Evolutionary conservation across 495 filamentous ascomycete genomes (phyloP), one percentile per base, ranked within the genome.

Genomic region (Penicillium egyptiacum): DNA sequence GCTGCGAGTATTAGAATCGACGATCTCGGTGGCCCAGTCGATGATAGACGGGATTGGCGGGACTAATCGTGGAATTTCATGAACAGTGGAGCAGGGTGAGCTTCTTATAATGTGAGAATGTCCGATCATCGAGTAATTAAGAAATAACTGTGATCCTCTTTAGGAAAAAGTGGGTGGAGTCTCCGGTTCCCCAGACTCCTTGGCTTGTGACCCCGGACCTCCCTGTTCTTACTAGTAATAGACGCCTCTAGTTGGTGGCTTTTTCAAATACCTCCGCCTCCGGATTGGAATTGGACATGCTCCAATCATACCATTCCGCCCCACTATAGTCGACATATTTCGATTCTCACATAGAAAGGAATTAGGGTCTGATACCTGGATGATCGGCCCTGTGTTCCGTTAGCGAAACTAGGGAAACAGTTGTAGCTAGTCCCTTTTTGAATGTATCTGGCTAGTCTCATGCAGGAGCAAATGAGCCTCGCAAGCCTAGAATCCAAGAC

Each of bases 201-300:
- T 60, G 7, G 45, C 63, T 55, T 61, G 62, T 59, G 57, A 63
- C 63, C 53, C 54, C 33, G 22, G 55, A 50, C 22, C 57, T 57
- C 49, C 33, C 14, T 52, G 53, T 31, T 39, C 50, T 43, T 30
- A 40, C 49, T 30, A 61, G 55, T 53, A 60, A 30, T 42, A 60
- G 40, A 25, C 33, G 49, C 51, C 47, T 52, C 44, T 39, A 58
- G 50, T 39, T 30, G 48, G 65, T 67, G 65, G 62, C 65, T 50
- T 60, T 51, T 54, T 55, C 19, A 11, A 50, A 48, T 25, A 56
- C 62, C 59, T 67, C 65, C 65, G 62, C 61, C 58, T 67, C 60
- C 65, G 59, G 50, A 61, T 68, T 56, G 63, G 62, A 63, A 61
- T 14, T 52, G 63, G 44, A 45, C 17, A 42, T 57, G 58, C 62